Base-by-base conservation (phyloP, 2,329 filamentous ascomycete species). In the Pestalotiopsis sp. region DNA sequence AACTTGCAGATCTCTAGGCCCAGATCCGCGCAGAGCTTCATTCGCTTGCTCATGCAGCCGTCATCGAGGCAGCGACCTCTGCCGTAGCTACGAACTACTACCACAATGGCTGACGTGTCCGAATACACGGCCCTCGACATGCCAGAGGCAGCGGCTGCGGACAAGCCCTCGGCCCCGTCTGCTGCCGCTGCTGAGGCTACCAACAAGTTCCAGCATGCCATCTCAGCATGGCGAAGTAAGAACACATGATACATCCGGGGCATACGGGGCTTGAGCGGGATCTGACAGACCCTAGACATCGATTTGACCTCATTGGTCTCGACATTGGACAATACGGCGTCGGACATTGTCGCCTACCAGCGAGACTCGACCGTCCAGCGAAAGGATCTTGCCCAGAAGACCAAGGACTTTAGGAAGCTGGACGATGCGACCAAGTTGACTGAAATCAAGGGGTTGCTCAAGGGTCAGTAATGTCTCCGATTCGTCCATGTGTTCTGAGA, bases 311-410 rank as follows among this genome's bases (percentile, higher is more conserved):
- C 88, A 27, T 89, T 98, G 72, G 90, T 97, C 70, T 92, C 94
- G 39, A 93, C 88, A 72, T 91, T 99, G 71, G 96, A 99, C 81
- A 92, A 91, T 69, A 95, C 94, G 3, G 96, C 96, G n/a, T 95
- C 95, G 12, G 96, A 98, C 76, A 94, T 99, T 71, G 94, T 98
- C 65, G 85, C 92, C 62, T 94, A 97, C 78, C 97, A 99, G 78
- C 90, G 95, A 75, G 96, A 98, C 80, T 93, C 95, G n/a, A 92
- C 97, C 4, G 91, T 98, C 0, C 95, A 99, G 79, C 89, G 96
- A 66, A 99, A 99, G 79, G 97, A 99, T 70, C 85, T 99, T 23
- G 96, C 97, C n/a, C 95, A 98, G 78, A 98, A 98, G 86, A 99
- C 96, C 0, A 99, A 99, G 77, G 95, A 98, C 76, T 99, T 98